A percentile compares a stretch with the other conserved stretches of the same genome.
Evolutionary conservation across 164 flowering plant species (phyloP).

Genomic region (Stephania yunnanensis): DNA sequence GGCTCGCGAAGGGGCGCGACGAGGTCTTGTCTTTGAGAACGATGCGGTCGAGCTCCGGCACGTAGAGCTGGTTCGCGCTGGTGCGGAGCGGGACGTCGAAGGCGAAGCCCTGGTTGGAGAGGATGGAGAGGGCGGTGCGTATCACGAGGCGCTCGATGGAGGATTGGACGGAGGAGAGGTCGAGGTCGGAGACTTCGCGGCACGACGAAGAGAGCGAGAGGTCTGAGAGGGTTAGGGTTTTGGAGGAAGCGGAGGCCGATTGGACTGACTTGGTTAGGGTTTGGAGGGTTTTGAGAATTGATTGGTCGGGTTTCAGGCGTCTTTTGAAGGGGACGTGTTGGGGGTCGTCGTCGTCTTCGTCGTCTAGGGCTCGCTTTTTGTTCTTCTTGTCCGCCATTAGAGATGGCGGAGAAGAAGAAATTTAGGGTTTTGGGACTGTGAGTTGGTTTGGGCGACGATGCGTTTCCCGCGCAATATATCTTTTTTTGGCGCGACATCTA

Average conservation of each 20-base stretch:
- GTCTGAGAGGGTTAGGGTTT: conserved; percentile 60
- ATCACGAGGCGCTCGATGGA: conserved; percentile 51
- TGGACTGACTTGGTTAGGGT: neutral
- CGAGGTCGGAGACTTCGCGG: conserved; percentile 84
- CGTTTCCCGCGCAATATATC: neutral
- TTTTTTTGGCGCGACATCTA: neutral
- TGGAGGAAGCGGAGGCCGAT: conserved; percentile 24
- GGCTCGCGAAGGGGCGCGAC: conserved; percentile 55
- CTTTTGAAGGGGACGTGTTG: conserved; percentile 48
- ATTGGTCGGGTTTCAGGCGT: conserved; percentile 55
- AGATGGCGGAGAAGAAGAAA: neutral
- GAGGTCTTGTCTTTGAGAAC: conserved; percentile 79
- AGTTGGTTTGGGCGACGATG: neutral
- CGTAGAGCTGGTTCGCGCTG: conserved; percentile 83
- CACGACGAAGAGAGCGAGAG: conserved; percentile 62
- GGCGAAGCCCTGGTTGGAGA: conserved; percentile 73
- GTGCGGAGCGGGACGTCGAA: conserved; percentile 79
- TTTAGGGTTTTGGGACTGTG: neutral
- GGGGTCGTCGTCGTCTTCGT: neutral
- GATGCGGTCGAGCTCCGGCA: conserved; percentile 94
- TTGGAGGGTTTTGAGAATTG: conserved; percentile 33
- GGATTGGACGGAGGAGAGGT: conserved; percentile 61
- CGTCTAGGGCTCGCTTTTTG: conserved; percentile 34
- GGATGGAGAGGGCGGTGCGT: conserved; percentile 52
- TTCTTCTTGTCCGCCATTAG: conserved; percentile 60